Evolutionary conservation across 352 stramenopile genomes (phyloP), one percentile per base, ranked within the genome.

Genomic region (Phytophthora nicotianae): DNA sequence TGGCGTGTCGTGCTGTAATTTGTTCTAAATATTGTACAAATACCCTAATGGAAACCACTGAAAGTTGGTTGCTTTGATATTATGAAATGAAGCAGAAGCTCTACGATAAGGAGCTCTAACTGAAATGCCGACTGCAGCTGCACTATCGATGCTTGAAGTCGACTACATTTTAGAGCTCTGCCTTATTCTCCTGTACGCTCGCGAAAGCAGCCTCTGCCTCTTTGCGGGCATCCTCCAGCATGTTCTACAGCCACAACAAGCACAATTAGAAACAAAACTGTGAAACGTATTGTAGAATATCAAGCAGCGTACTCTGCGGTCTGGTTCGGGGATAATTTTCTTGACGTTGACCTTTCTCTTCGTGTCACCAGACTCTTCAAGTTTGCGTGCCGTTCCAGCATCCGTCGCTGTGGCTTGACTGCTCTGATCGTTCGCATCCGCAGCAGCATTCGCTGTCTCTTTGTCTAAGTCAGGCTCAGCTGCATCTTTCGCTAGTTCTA

Each of bases 181-280:
- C 16, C 46, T 56, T 67, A n/a, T 62, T 49, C n/a, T n/a, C n/a
- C 16, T 49, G 17, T 29, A 48, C 20, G 41, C 16, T 48, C 24
- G 41, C 41, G 42, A 79, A 84, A 0, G 72, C 72, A 9, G 49
- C 53, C 33, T 69, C 69, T 3, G 68, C 63, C 60, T 83, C 72
- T 52, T 66, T 65, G 23, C 75, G 75, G 8, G 75, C 75, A 1
- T 76, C 57, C 17, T 84, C 63, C 57, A 81, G 49, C 35, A 84
- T 50, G 58, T 75, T 81, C 75, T 84, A 46, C 53, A 52, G 11
- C 4, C 16, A 68, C 9, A 55, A 16, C 21, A 24, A 23, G 27
- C 24, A 49, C 20, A 58, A 32, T 62, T 4, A 65, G 14, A 29
- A 58, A 5, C 17, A 26, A 27, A 32, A 50, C 3, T 16, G 4